Base-by-base conservation (phyloP, 805 yeast genomes). In the Ogataea pignaliae region DNA sequence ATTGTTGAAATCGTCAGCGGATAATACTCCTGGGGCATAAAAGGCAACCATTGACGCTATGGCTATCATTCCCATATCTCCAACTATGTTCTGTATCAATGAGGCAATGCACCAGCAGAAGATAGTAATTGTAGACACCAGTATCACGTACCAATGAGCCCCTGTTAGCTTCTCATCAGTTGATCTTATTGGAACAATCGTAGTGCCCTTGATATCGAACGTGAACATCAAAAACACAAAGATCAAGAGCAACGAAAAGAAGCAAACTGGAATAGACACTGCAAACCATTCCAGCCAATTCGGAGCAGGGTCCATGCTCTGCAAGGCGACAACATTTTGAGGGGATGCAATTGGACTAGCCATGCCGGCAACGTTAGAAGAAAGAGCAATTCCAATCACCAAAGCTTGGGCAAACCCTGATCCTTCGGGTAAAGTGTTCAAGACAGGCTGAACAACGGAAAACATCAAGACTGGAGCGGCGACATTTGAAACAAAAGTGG, bases 321-420 rank as follows among this genome's bases (percentile, higher is more conserved):
- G 90, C 40, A 91, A 73, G 1, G 97, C 96, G 55, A 91, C 82
- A 50, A 91, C 87, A 63, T 91, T 91, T 61, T 91, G 99, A 1
- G 99, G 99, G 3, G 97, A 88, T 1, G 97, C 90, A 58, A 91
- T 91, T 8, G 99, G 99, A 3, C 96, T 88, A 0, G 96, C 85
- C 95, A 90, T 91, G 52, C 99, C 99, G 17, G 96, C 98, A 39
- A 91, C 71, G 60, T 91, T 88, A 8, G 96, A 85, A 2, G 98
- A 95, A 44, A 91, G 69, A 0, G 98, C 98, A 53, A 91, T 85
- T 36, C 97, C 98, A 37, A 91, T 67, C 40, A 91, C 85, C 54
- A 91, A 71, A 2, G 96, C 88, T 59, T 87, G 84, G 8, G 87
- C 86, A 56, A 88, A 88, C 3, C 80, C 75, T 17, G 90, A 83